phyloP scores from a whole-genome alignment of 805 yeast genomes.

The Komagataella kurtzmanii region DNA sequence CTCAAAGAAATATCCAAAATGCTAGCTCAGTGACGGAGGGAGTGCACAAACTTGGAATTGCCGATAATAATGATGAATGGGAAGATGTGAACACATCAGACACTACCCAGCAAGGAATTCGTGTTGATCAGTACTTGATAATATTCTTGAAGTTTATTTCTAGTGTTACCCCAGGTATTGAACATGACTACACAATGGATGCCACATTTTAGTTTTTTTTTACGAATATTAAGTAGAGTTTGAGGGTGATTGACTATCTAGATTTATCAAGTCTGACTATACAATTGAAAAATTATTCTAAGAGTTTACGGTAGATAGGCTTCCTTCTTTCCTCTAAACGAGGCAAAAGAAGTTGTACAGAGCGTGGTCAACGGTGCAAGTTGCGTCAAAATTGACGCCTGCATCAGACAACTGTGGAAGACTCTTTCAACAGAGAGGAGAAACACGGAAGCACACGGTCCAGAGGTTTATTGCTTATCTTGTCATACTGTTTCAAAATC shows the following conservation, averaged over 20 bases:
- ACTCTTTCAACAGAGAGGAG: too few species aligned
- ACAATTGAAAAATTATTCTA: background rate
- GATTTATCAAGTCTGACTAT: background rate
- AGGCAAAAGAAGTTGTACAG: too few species aligned
- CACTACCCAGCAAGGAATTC: conserved; percentile 28
- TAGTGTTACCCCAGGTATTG: conserved; percentile 95
- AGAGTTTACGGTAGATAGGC: background rate
- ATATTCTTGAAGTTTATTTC: conserved; percentile 89
- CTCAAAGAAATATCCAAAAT: conserved; percentile 19
- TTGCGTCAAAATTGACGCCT: too few species aligned
- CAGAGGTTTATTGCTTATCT: too few species aligned
- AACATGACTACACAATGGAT: conserved; percentile 97
- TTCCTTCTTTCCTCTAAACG: too few species aligned
- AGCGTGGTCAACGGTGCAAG: too few species aligned
- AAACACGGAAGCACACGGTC: too few species aligned
- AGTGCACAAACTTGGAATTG: conserved; percentile 33
- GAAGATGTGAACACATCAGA: conserved; percentile 8
- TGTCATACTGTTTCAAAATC: background rate
- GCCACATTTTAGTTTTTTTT: conserved; percentile 30
- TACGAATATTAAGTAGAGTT: conserved; percentile 10
- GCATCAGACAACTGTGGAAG: too few species aligned
- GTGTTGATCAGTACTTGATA: conserved; percentile 85
- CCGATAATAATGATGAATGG: conserved; percentile 18
- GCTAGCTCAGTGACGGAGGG: conserved; percentile 20
- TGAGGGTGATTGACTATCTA: conserved; percentile 1